Percentiles rank a stretch among this genome's conserved stretches.
Evolutionary conservation across 2,329 filamentous ascomycete genomes (phyloP).

Genomic region (Emydomyces testavorans): DNA sequence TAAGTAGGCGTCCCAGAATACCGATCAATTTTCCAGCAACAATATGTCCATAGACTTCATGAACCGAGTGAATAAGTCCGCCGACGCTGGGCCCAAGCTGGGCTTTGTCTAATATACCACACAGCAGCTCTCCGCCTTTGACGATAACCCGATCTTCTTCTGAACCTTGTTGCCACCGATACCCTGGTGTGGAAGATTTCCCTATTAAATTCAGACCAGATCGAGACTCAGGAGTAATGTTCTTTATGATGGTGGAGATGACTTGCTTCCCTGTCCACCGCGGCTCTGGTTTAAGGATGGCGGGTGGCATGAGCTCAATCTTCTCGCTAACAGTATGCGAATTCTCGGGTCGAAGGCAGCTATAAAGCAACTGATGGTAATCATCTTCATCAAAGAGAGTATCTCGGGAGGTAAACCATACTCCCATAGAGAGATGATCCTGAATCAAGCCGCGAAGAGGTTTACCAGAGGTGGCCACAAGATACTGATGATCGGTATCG

Average conservation of each 20-base stretch:
- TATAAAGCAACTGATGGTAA: slow-evolving; percentile 91
- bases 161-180: slow-evolving; percentile 57
- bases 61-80: slow-evolving; percentile 80
- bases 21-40: slow-evolving; percentile 79
- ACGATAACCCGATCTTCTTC: slow-evolving; percentile 77
- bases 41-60: slow-evolving; percentile 84
- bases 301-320: slow-evolving; percentile 68
- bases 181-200: slow-evolving; percentile 64
- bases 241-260: slow-evolving; percentile 82
- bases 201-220: slow-evolving; percentile 68
- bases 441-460: slow-evolving; percentile 93
- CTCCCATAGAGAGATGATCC: slow-evolving; percentile 92
- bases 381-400: slow-evolving; percentile 78
- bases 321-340: slow-evolving; percentile 74
- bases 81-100: slow-evolving; percentile 82
- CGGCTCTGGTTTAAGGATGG: slow-evolving; percentile 66
- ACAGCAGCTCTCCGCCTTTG: slow-evolving; percentile 74
- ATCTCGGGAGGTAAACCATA: slow-evolving; percentile 81
- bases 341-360: slow-evolving; percentile 75
- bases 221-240: slow-evolving; percentile 68
- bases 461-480: slow-evolving; percentile 86
- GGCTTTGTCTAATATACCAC: slow-evolving; percentile 87
- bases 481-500: slow-evolving; percentile 93
- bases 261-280: slow-evolving; percentile 96
- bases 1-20: slow-evolving; percentile 78